phyloP scores from a whole-genome alignment of 1,284 basidiomycete species.

The Boletus sp. region DNA sequence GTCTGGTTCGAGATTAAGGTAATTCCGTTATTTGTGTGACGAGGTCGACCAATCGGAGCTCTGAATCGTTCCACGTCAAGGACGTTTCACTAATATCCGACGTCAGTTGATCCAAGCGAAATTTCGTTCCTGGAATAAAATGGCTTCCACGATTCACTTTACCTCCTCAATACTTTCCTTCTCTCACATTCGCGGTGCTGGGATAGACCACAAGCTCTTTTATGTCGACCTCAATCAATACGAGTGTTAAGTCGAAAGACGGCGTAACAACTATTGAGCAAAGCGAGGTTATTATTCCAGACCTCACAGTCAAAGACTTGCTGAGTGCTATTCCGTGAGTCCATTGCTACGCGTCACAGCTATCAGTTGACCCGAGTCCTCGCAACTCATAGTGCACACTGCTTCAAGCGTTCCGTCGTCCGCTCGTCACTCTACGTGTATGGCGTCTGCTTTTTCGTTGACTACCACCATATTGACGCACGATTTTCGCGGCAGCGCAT shows the following conservation, averaged over 20 bases:
- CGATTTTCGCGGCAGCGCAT: slow-evolving; percentile 45
- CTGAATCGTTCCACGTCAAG: too few species aligned
- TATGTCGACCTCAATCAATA: slow-evolving; percentile 18
- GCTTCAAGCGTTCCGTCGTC: slow-evolving; percentile 88
- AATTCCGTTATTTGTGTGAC: too few species aligned
- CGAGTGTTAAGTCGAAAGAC: slow-evolving; percentile 20
- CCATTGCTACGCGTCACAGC: background rate
- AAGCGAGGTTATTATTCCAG: slow-evolving; percentile 67
- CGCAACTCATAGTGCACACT: slow-evolving; percentile 62
- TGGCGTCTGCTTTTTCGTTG: background rate
- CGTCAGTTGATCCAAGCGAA: too few species aligned
- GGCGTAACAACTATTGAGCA: slow-evolving; percentile 47
- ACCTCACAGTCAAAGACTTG: slow-evolving; percentile 82
- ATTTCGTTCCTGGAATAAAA: too few species aligned
- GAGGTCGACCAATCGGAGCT: too few species aligned
- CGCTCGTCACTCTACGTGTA: slow-evolving; percentile 81
- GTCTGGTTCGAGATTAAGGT: too few species aligned
- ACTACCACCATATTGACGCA: slow-evolving; percentile 25
- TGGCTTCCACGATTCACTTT: too few species aligned
- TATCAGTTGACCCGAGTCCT: background rate
- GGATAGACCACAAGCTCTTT: slow-evolving; percentile 7
- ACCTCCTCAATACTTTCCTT: too few species aligned
- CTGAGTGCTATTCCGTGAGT: slow-evolving; percentile 85
- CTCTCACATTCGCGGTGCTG: background rate
- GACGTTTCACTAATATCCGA: too few species aligned